phyloP scores from a whole-genome alignment of 768 basidiomycete species.

The Cystoderma amianthinum region DNA sequence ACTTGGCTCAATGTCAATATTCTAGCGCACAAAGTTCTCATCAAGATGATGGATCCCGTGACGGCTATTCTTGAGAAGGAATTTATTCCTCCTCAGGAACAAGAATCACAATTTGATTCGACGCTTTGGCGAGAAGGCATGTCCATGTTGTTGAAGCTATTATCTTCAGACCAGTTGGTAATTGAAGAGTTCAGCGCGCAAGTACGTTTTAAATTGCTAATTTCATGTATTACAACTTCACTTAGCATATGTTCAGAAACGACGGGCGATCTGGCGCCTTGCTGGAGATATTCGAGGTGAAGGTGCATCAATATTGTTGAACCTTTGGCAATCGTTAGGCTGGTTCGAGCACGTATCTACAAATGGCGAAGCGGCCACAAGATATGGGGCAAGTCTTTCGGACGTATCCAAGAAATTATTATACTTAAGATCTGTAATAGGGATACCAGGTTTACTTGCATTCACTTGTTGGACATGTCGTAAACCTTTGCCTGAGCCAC shows the following conservation, averaged over 20 bases:
- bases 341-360: slow-evolving; percentile 58
- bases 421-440: slow-evolving; percentile 25
- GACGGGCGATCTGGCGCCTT: slow-evolving; percentile 92
- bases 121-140: slow-evolving; percentile 79
- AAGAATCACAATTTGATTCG: slow-evolving; percentile 62
- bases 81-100: slow-evolving; percentile 70
- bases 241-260: slow-evolving; percentile 55
- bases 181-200: slow-evolving; percentile 96
- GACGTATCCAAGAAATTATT: neutral
- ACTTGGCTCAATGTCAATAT: slow-evolving; percentile 92
- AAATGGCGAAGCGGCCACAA: slow-evolving; percentile 44
- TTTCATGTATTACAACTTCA: slow-evolving; percentile 2
- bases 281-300: slow-evolving; percentile 93
- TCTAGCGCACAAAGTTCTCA: slow-evolving; percentile 78
- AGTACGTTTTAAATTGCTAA: slow-evolving; percentile 35
- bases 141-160: slow-evolving; percentile 72
- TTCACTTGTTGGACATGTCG: slow-evolving; percentile 81
- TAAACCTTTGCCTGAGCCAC: slow-evolving; percentile 89
- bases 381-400: slow-evolving; percentile 58
- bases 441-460: slow-evolving; percentile 83
- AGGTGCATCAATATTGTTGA: slow-evolving; percentile 72
- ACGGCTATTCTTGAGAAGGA: slow-evolving; percentile 69
- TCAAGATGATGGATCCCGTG: slow-evolving; percentile 84
- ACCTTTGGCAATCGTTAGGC: slow-evolving; percentile 82
- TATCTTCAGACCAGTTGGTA: slow-evolving; percentile 86